Conservation (phyloP, 2,329 filamentous ascomycete species). For the Sporothrix globosa region DNA sequence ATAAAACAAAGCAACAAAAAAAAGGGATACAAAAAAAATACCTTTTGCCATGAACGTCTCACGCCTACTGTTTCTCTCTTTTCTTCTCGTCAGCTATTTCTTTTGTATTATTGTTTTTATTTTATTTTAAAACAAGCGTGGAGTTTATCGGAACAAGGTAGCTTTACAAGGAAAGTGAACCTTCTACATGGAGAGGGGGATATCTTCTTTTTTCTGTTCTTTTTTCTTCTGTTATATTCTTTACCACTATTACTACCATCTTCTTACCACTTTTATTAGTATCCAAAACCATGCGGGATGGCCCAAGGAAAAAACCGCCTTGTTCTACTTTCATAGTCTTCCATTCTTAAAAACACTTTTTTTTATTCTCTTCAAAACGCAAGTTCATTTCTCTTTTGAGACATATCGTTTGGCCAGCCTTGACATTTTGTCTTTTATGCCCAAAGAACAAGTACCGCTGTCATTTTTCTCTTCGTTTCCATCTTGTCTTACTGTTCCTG, state of each 20-base stretch:
- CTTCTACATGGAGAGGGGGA: not conserved
- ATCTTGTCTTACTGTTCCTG: constrained; percentile 4
- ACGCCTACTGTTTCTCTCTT: not conserved
- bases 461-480: not conserved
- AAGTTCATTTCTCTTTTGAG: not conserved
- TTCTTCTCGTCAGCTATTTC: not conserved
- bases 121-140: constrained; percentile 11
- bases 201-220: not conserved
- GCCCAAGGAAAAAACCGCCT: not conserved
- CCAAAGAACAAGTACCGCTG: not conserved
- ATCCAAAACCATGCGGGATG: constrained; percentile 17
- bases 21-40: constrained; percentile 20
- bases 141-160: constrained; percentile 18
- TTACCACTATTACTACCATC: not conserved
- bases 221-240: not conserved
- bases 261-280: constrained; percentile 15
- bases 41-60: constrained; percentile 22
- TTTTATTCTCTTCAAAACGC: constrained; percentile 13
- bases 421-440: too few species aligned
- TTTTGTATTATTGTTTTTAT: constrained; percentile 3
- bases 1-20: not conserved
- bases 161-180: not conserved
- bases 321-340: constrained; percentile 21
- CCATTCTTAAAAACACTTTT: not conserved
- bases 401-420: too few species aligned